Evolutionary conservation across 2,329 filamentous ascomycete species (phyloP), one percentile per base, ranked within the genome.

Genomic region (Aspergillus viridinutans): DNA sequence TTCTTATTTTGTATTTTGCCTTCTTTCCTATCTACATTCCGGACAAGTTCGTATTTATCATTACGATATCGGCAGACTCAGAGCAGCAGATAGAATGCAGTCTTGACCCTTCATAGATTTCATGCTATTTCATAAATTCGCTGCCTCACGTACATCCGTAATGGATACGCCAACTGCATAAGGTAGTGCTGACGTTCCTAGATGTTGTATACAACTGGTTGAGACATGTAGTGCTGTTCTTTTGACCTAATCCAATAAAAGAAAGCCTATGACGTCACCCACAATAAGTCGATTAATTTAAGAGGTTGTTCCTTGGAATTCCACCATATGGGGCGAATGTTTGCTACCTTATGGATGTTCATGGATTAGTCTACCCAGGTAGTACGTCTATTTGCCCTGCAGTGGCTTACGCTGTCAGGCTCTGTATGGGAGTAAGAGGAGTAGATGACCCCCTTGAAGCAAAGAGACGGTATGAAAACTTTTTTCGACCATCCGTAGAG

Each of bases 401-500:
- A 38, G 14, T 38, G 14, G 32, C 32, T 43, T 43, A 23, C n/a
- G n/a, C 40, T 43, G 10, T 23, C 10, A 43, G n/a, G n/a, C 40
- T 43, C 12, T 21, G 40, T 43, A 21, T 43, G n/a, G 40, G 20
- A 43, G 7, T 21, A 20, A 32, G 5, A 14, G 12, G 32, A 23
- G 21, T 43, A 25, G 25, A 5, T 3, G 10, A 10, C 40, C 8
- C n/a, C n/a, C 40, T 43, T 2, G 10, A 43, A n/a, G 40, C 21
- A 43, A 9, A 49, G 49, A 42, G 56, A 52, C 29, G 17, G 26
- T 23, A 35, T 51, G 49, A 32, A 57, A 58, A 59, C 57, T 59
- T 59, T 58, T 59, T 51, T 43, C 49, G 45, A 29, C 28, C 35
- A 48, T 54, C 43, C 43, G 26, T 14, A 54, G 25, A 28, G 14